Evolutionary conservation across 352 stramenopile species (phyloP).

Genomic region (Phytophthora pisi): DNA sequence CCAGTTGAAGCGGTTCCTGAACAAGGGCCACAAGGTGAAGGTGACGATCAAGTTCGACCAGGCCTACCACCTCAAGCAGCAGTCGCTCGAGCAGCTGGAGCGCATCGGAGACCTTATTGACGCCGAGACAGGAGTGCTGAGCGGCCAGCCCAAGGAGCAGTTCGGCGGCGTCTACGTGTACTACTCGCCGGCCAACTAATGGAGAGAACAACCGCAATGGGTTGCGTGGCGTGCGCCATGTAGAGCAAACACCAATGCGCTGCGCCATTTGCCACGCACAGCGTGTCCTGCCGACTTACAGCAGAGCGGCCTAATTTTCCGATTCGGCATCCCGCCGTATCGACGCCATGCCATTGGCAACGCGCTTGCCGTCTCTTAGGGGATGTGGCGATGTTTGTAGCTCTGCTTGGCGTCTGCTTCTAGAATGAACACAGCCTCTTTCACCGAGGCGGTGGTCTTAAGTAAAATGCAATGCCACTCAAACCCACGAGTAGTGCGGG

Average conservation of each 20-base stretch:
- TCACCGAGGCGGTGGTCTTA: constrained; percentile 3
- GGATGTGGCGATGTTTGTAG: constrained; percentile 10
- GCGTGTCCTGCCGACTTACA: background rate
- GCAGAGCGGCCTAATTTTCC: background rate
- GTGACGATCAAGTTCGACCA: constrained; percentile 71
- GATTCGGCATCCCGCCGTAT: background rate
- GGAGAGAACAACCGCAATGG: background rate
- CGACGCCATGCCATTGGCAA: background rate
- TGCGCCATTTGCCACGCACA: constrained; percentile 1
- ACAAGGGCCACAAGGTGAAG: constrained; percentile 84
- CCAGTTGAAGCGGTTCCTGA: constrained; percentile 68
- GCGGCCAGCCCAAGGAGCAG: constrained; percentile 45
- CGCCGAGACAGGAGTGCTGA: constrained; percentile 39
- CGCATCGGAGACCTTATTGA: constrained; percentile 53
- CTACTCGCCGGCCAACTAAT: constrained; percentile 45
- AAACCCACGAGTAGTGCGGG: background rate
- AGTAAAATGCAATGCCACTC: constrained; percentile 11
- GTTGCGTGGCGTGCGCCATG: constrained; percentile 3
- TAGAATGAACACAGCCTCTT: background rate
- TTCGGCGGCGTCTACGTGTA: constrained; percentile 68
- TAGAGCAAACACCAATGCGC: constrained; percentile 11
- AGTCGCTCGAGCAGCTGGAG: constrained; percentile 52
- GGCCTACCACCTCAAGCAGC: constrained; percentile 62
- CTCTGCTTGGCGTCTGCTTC: background rate
- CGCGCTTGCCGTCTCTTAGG: constrained; percentile 4